Conservation (phyloP, 2,329 filamentous ascomycete species). For the Neobulgaria alba region DNA sequence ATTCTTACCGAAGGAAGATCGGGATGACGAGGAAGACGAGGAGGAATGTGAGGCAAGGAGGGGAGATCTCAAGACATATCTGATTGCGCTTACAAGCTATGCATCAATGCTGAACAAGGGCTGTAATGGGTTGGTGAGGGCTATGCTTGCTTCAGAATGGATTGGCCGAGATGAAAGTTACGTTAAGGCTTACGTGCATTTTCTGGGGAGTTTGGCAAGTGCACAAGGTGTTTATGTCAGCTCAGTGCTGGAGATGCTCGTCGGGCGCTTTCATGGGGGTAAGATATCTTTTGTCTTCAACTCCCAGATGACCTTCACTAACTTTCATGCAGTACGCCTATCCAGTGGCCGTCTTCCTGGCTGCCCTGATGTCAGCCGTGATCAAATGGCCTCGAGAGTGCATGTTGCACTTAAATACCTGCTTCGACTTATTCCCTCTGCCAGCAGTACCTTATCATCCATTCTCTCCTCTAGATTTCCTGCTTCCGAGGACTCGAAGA, state of each 20-base stretch:
- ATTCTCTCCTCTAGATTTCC: conserved; percentile 65
- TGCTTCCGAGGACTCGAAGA: conserved; percentile 65
- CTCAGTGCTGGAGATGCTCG: conserved; percentile 69
- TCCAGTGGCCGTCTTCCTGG: conserved; percentile 27
- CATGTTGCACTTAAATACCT: conserved; percentile 71
- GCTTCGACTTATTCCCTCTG: conserved; percentile 72
- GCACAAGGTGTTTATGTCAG: conserved; percentile 73
- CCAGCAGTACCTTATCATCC: conserved; percentile 59
- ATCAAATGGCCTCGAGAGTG: conserved; percentile 59
- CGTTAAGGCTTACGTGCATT: conserved; percentile 57
- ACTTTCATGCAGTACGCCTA: conserved; percentile 30
- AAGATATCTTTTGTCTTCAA: conserved; percentile 19
- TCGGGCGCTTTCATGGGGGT: conserved; percentile 62
- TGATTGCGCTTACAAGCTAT: conserved; percentile 54
- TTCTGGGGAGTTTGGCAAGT: conserved; percentile 65
- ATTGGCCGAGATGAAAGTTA: conserved; percentile 57
- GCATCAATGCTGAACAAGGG: conserved; percentile 51
- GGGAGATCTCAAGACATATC: conserved; percentile 43
- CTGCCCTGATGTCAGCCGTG: conserved; percentile 52
- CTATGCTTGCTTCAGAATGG: conserved; percentile 55
- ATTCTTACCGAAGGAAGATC: conserved; percentile 30
- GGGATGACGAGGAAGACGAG: conserved; percentile 15
- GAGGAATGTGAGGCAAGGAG: conserved; percentile 27
- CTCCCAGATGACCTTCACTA: conserved; percentile 31
- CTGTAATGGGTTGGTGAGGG: conserved; percentile 50